Percentiles rank a stretch among this genome's conserved stretches.
phyloP scores from a whole-genome alignment of 805 yeast genomes.

The Saccharomycopsis selenospora region DNA sequence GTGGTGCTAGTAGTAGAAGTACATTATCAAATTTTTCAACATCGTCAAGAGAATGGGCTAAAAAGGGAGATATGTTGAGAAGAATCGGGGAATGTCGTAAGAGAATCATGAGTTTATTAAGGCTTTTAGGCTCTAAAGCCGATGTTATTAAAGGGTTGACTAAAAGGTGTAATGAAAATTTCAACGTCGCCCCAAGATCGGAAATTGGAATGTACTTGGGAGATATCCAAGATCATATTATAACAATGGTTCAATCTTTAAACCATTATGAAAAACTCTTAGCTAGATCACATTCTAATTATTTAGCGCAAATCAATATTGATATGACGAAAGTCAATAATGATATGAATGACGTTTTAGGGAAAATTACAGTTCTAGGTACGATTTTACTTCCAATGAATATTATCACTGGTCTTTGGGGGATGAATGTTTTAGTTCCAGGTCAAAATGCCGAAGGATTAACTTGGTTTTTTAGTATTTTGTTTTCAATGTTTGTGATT shows the following conservation, averaged over 20 bases:
- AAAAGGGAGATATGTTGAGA: constrained; percentile 90
- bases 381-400: constrained; percentile 93
- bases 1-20: constrained; percentile 18
- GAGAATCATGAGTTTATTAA: constrained; percentile 81
- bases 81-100: constrained; percentile 94
- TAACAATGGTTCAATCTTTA: constrained; percentile 92
- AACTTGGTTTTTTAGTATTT: constrained; percentile 57
- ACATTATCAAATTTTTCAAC: constrained; percentile 30
- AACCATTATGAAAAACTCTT: constrained; percentile 91
- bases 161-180: constrained; percentile 79
- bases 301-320: constrained; percentile 91
- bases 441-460: constrained; percentile 69
- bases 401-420: constrained; percentile 95
- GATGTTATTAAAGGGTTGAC: constrained; percentile 97
- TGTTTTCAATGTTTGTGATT: constrained; percentile 38
- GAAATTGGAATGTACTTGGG: constrained; percentile 94
- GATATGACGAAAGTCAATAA: constrained; percentile 97
- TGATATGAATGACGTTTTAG: constrained; percentile 93
- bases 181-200: constrained; percentile 69
- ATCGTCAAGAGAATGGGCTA: constrained; percentile 66
- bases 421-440: constrained; percentile 96
- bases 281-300: constrained; percentile 93
- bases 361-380: constrained; percentile 88
- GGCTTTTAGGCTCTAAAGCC: constrained; percentile 86
- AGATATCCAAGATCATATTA: constrained; percentile 95